phyloP scores from a whole-genome alignment of 164 flowering plant genomes.

The Stephania yunnanensis region DNA sequence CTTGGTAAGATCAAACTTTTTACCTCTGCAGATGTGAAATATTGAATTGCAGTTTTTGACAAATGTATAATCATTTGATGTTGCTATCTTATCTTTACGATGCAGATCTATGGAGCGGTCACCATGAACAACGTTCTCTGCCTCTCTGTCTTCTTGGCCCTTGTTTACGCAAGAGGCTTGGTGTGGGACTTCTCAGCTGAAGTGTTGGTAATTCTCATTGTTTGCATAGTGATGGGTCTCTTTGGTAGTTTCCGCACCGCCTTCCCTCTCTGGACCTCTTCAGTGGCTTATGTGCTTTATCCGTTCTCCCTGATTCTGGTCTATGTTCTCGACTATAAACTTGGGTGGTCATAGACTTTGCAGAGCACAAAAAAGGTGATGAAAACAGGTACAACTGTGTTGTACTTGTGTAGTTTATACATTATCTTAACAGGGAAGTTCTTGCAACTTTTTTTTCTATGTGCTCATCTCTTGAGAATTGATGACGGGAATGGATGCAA shows the following conservation, averaged over 20 bases:
- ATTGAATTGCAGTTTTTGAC: too few relatives aligned
- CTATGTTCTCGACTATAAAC: constrained; percentile 59
- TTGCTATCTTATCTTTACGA: not conserved
- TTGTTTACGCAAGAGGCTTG: constrained; percentile 57
- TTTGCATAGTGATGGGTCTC: constrained; percentile 62
- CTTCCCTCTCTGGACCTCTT: constrained; percentile 74
- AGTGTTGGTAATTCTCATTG: constrained; percentile 66
- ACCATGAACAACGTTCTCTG: constrained; percentile 78
- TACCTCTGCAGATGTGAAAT: too few relatives aligned
- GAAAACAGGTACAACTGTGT: not conserved
- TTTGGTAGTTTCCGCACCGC: constrained; percentile 65
- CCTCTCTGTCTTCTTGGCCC: constrained; percentile 63
- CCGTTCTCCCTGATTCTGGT: constrained; percentile 71
- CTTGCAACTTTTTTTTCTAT: not conserved
- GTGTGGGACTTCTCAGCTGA: constrained; percentile 87
- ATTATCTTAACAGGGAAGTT: not conserved
- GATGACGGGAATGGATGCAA: not conserved
- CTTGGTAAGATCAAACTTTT: too few relatives aligned
- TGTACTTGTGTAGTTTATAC: not conserved
- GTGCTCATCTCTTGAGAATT: not conserved
- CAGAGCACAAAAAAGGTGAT: not conserved
- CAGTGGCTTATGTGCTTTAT: constrained; percentile 53
- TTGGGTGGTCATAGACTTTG: constrained; percentile 64
- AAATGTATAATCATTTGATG: too few relatives aligned
- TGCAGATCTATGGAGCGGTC: constrained; percentile 80